A percentile compares a stretch with the other conserved stretches of the same genome.
phyloP scores from a whole-genome alignment of 768 basidiomycete species.

The Lentinula boryana region DNA sequence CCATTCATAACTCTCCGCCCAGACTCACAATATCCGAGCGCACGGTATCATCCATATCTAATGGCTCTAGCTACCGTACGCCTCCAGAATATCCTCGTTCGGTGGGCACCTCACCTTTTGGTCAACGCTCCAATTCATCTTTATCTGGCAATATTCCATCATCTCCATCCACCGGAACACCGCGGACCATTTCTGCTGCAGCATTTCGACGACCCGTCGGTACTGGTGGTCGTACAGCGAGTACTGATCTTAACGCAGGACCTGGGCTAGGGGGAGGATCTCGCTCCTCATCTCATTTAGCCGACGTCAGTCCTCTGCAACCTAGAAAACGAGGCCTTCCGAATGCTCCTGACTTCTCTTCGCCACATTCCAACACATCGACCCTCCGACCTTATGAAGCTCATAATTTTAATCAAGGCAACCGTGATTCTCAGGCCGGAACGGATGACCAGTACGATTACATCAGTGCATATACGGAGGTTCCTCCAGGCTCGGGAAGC shows the following conservation, averaged over 20 bases:
- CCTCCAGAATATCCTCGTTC: conserved; percentile 6
- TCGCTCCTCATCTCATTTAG: neutral
- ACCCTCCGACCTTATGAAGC: neutral
- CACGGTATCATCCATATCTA: neutral
- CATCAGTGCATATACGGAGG: conserved; percentile 3
- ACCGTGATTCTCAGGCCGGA: neutral
- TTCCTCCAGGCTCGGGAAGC: neutral
- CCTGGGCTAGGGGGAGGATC: neutral
- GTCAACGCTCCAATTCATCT: neutral
- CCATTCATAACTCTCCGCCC: neutral
- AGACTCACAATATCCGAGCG: neutral
- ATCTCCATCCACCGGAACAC: neutral
- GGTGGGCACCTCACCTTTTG: conserved; percentile 1
- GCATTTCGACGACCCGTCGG: conserved; percentile 1
- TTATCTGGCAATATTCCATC: neutral
- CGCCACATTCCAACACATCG: neutral
- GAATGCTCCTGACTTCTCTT: neutral
- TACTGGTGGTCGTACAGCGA: neutral
- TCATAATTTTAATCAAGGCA: neutral
- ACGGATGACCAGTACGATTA: conserved; percentile 4
- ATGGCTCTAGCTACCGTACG: neutral
- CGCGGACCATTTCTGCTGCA: conserved; percentile 6
- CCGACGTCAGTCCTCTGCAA: conserved; percentile 1
- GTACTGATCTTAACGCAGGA: neutral
- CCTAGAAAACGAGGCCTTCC: neutral